Conservation (phyloP, 2,329 filamentous ascomycete species). For the Paecilomyces fulvus region DNA sequence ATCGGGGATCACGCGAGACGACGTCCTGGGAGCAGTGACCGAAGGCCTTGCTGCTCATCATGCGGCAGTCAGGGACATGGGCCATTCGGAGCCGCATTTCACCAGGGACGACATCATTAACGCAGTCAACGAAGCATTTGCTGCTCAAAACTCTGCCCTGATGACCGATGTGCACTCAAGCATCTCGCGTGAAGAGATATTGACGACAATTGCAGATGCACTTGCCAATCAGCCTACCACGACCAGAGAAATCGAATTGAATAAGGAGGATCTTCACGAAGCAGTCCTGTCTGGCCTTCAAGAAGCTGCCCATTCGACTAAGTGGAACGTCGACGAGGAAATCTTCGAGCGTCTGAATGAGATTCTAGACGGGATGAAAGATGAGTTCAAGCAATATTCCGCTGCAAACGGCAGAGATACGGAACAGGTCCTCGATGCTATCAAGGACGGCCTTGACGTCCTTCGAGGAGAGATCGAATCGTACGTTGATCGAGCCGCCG, state of each 20-base stretch:
- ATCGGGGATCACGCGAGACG: constrained; percentile 42
- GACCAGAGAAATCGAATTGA: constrained; percentile 52
- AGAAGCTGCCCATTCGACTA: constrained; percentile 43
- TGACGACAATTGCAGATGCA: constrained; percentile 52
- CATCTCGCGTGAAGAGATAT: constrained; percentile 47
- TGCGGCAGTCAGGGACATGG: constrained; percentile 48
- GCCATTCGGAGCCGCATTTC: constrained; percentile 17
- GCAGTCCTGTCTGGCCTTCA: constrained; percentile 51
- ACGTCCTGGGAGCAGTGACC: constrained; percentile 52
- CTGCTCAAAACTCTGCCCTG: constrained; percentile 27
- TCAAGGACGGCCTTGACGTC: constrained; percentile 78
- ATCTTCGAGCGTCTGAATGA: constrained; percentile 53
- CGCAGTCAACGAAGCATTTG: constrained; percentile 18
- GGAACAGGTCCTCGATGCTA: constrained; percentile 78
- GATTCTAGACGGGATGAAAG: constrained; percentile 53
- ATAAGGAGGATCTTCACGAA: constrained; percentile 48
- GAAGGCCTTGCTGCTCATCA: constrained; percentile 46
- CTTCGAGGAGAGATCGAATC: constrained; percentile 71
- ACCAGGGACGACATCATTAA: constrained; percentile 17
- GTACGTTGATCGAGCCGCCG: constrained; percentile 66
- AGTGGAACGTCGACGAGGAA: constrained; percentile 46
- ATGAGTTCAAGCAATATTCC: constrained; percentile 68
- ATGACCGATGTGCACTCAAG: constrained; percentile 28
- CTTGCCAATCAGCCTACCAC: constrained; percentile 41
- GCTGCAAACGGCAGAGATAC: constrained; percentile 72